These are phyloP conservation scores for Tremella fuciformis DNA, from an alignment of 768 basidiomycete genomes.

Conservation along the genomic window DNA sequence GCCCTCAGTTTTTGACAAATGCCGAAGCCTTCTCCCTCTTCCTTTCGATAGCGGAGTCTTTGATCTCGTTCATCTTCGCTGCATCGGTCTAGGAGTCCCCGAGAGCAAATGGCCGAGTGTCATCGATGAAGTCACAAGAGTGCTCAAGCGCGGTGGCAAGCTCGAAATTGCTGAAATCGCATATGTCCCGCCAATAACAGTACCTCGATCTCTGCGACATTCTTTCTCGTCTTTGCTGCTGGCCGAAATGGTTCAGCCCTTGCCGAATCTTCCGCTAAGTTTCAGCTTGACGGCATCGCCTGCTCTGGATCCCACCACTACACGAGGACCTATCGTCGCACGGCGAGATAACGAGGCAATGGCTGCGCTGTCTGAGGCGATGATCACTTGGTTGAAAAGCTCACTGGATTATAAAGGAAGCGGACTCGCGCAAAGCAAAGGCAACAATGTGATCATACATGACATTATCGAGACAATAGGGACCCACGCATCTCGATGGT, in stretches of 20 bases:
- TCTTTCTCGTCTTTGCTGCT: conserved; percentile 40
- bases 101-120: conserved; percentile 44
- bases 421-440: neutral
- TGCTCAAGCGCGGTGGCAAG: conserved; percentile 42
- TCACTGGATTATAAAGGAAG: conserved; percentile 37
- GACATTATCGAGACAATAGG: no score
- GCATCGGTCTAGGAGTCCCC: conserved; percentile 45
- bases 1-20: neutral
- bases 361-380: conserved; percentile 24
- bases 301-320: conserved; percentile 3
- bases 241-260: conserved; percentile 38
- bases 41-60: conserved; percentile 50
- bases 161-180: conserved; percentile 38
- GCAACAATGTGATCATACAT: no score
- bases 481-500: no score
- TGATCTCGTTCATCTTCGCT: conserved; percentile 48
- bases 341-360: conserved; percentile 14
- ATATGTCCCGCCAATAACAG: conserved; percentile 27
- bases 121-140: conserved; percentile 43
- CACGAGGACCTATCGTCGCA: conserved; percentile 17
- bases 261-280: conserved; percentile 34
- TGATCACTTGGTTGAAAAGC: conserved; percentile 25
- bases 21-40: conserved; percentile 36
- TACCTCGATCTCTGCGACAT: conserved; percentile 25
- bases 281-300: conserved; percentile 31